Percentiles rank a stretch among this genome's conserved stretches.
Evolutionary conservation across 1,284 basidiomycete species (phyloP).

Genomic region (Rhodotorula glutinis): DNA sequence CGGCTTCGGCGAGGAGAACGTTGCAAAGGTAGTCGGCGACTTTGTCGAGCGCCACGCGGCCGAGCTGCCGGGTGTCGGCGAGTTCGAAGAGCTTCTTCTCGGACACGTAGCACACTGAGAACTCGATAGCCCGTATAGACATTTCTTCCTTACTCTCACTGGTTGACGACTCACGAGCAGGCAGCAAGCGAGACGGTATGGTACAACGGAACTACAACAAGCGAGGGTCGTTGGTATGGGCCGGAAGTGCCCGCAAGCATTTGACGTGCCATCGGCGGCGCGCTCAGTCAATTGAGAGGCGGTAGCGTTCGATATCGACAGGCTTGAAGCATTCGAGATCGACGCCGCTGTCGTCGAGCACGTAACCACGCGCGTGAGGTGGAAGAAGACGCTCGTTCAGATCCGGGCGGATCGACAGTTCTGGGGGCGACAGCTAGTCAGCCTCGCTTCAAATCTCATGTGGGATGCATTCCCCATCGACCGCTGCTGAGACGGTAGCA

Average conservation of each 20-base stretch:
- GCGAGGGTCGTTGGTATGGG: no score
- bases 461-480: not conserved
- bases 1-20: constrained; percentile 73
- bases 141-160: no score
- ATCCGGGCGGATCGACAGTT: constrained; percentile 93
- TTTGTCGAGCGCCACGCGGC: constrained; percentile 77
- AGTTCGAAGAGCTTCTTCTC: constrained; percentile 5
- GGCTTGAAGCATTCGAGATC: constrained; percentile 61
- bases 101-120: not conserved
- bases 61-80: not conserved
- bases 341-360: constrained; percentile 72
- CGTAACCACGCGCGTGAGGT: constrained; percentile 73
- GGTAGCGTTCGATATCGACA: constrained; percentile 28
- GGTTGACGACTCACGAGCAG: no score
- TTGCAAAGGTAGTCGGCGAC: constrained; percentile 77
- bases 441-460: not conserved
- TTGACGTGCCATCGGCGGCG: no score
- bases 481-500: no score
- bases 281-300: constrained; percentile 19
- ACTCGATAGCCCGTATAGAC: no score
- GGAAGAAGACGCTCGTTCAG: constrained; percentile 86
- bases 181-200: no score
- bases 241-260: no score
- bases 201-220: no score
- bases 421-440: constrained; percentile 46